Conservation (phyloP, 2,329 filamentous ascomycete genomes). For the Metarhizium guizhouense region DNA sequence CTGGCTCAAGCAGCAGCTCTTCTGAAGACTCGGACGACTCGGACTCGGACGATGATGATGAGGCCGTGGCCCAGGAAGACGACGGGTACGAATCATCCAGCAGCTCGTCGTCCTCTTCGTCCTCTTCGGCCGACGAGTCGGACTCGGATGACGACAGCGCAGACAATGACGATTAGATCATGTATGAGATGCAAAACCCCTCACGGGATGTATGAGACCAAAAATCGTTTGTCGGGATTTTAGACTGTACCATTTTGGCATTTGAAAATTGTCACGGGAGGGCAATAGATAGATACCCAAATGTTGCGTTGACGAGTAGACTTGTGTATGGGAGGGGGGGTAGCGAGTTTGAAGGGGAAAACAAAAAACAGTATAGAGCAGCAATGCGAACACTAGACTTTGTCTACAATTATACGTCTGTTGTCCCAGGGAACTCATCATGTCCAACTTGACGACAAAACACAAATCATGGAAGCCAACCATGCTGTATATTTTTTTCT, state of each 20-base stretch:
- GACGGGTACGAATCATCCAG: slow-evolving; percentile 26
- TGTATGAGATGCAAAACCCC: neutral
- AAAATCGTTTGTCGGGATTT: neutral
- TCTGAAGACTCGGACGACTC: slow-evolving; percentile 27
- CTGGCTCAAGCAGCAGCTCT: slow-evolving; percentile 26
- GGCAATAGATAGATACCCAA: slow-evolving; percentile 8
- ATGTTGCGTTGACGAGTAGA: neutral
- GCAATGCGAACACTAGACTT: neutral
- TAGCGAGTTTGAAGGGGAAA: neutral
- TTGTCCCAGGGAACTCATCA: neutral
- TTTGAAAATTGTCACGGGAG: slow-evolving; percentile 1
- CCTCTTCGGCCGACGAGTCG: slow-evolving; percentile 24
- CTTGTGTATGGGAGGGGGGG: neutral
- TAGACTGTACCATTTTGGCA: slow-evolving; percentile 10
- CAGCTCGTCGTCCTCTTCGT: slow-evolving; percentile 33
- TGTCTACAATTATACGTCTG: neutral
- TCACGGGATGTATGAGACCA: slow-evolving; percentile 4
- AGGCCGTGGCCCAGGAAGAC: slow-evolving; percentile 5
- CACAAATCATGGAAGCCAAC: neutral
- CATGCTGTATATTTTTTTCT: too few species aligned
- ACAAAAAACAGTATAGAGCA: neutral
- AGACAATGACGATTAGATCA: slow-evolving; percentile 3
- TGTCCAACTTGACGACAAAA: neutral
- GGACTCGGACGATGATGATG: slow-evolving; percentile 17
- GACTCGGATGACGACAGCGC: slow-evolving; percentile 21